Conservation (phyloP, 2,329 filamentous ascomycete genomes). For the Drechslerella stenobrocha region DNA sequence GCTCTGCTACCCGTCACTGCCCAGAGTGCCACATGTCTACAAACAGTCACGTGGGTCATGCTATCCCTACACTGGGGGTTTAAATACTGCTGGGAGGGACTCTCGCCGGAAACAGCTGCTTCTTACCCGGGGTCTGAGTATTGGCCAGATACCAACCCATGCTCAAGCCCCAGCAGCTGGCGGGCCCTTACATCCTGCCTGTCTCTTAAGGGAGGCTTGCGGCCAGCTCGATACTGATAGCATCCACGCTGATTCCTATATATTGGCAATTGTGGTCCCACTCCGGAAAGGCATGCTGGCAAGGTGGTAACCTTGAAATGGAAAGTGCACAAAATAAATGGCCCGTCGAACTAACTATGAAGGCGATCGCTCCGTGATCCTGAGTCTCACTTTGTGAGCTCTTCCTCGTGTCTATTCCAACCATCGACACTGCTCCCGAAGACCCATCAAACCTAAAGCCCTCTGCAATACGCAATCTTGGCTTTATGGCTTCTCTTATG, state of each 20-base stretch:
- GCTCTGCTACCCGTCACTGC: slow-evolving; percentile 23
- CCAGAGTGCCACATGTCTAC: slow-evolving; percentile 45
- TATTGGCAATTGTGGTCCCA: slow-evolving; percentile 36
- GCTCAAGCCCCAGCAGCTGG: slow-evolving; percentile 26
- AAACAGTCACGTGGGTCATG: slow-evolving; percentile 26
- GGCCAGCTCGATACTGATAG: slow-evolving; percentile 36
- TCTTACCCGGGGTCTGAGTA: slow-evolving; percentile 12
- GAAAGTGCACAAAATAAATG: slow-evolving; percentile 23
- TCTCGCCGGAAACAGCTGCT: slow-evolving; percentile 45
- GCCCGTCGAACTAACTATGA: slow-evolving; percentile 15
- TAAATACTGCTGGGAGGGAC: slow-evolving; percentile 42
- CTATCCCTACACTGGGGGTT: slow-evolving; percentile 44
- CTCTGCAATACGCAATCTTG: slow-evolving; percentile 34
- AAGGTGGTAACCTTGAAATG: slow-evolving; percentile 3
- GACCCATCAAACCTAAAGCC: slow-evolving; percentile 27
- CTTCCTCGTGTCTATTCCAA: slow-evolving; percentile 27
- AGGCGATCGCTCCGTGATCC: slow-evolving; percentile 32
- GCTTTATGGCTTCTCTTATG: slow-evolving; percentile 19
- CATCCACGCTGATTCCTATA: slow-evolving; percentile 15
- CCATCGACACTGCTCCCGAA: slow-evolving; percentile 24
- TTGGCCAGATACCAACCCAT: slow-evolving; percentile 25
- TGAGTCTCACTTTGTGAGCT: slow-evolving; percentile 9
- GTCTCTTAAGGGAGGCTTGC: slow-evolving; percentile 18
- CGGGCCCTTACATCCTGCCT: slow-evolving; percentile 43
- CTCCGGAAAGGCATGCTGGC: slow-evolving; percentile 36